phyloP scores from a whole-genome alignment of 331 rosid species.

The Saraca asoca region DNA sequence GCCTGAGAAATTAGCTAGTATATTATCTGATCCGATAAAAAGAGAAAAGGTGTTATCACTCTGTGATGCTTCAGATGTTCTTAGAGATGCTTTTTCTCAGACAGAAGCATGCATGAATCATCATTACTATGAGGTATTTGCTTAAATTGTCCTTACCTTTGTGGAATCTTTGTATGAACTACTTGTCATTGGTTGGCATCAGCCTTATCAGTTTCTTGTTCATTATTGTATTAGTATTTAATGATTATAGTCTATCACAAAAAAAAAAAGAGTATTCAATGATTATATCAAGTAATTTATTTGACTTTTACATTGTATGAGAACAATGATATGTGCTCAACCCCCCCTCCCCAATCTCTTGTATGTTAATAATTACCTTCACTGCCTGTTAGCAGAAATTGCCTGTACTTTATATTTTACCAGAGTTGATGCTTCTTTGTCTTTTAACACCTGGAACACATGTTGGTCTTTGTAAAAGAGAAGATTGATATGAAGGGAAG shows the following conservation, averaged over 20 bases:
- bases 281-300: too few species aligned
- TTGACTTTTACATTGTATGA: too few species aligned
- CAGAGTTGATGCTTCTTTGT: too few species aligned
- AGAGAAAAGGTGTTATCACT: constrained; percentile 71
- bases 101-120: constrained; percentile 79
- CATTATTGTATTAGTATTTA: not conserved
- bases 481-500: not conserved
- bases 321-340: too few species aligned
- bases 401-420: too few species aligned
- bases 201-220: not conserved
- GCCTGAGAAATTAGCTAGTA: constrained; percentile 67
- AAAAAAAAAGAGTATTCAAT: too few species aligned
- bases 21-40: constrained; percentile 68
- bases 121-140: constrained; percentile 78
- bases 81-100: constrained; percentile 83
- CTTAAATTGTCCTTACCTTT: constrained; percentile 14
- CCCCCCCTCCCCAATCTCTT: too few species aligned
- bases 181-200: not conserved
- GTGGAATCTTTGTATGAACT: not conserved
- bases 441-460: not conserved
- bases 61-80: constrained; percentile 87
- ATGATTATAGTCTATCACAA: too few species aligned
- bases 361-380: too few species aligned
- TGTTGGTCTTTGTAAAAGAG: not conserved
- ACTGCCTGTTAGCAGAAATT: too few species aligned